Percentiles rank a stretch among this genome's conserved stretches.
Evolutionary conservation across 495 filamentous ascomycete genomes (phyloP).

Genomic region (Polyplosphaeria fusca): DNA sequence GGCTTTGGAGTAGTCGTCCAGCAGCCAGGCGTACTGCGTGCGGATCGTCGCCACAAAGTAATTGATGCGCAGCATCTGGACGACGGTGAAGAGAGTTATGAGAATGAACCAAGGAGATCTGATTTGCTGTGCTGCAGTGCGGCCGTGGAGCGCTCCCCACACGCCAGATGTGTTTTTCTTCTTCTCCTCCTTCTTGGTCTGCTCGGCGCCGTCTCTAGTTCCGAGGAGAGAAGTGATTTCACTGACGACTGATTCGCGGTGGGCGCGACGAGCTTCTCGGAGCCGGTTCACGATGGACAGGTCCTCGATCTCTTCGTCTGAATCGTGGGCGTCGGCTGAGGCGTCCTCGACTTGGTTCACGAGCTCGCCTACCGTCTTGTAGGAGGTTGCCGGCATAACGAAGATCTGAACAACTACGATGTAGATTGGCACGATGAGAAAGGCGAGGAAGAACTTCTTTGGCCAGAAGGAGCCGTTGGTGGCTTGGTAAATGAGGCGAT

Average conservation of each 20-base stretch:
- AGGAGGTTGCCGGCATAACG: conserved; percentile 74
- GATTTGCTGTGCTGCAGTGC: conserved; percentile 71
- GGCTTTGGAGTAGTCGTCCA: conserved; percentile 58
- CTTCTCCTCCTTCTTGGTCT: conserved; percentile 54
- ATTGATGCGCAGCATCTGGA: conserved; percentile 95
- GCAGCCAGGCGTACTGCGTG: conserved; percentile 76
- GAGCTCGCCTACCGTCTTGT: conserved; percentile 85
- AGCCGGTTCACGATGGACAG: conserved; percentile 22
- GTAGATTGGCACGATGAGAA: conserved; percentile 69
- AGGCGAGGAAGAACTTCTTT: conserved; percentile 70
- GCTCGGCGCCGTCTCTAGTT: conserved; percentile 52
- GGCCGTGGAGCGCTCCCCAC: conserved; percentile 84
- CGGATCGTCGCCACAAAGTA: conserved; percentile 94
- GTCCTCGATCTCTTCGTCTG: conserved; percentile 45
- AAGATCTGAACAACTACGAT: conserved; percentile 68
- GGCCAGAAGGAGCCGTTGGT: conserved; percentile 60
- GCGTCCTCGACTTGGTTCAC: conserved; percentile 65
- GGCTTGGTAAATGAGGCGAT: conserved; percentile 69
- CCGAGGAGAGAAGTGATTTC: conserved; percentile 74
- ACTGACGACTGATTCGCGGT: conserved; percentile 63
- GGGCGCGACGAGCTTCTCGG: conserved; percentile 57
- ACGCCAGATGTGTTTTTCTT: conserved; percentile 67
- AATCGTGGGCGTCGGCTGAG: conserved; percentile 41
- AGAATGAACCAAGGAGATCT: conserved; percentile 80
- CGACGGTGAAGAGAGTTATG: conserved; percentile 79